phyloP scores from a whole-genome alignment of 1,139 yeast species.

The Yamadazyma mexicana region DNA sequence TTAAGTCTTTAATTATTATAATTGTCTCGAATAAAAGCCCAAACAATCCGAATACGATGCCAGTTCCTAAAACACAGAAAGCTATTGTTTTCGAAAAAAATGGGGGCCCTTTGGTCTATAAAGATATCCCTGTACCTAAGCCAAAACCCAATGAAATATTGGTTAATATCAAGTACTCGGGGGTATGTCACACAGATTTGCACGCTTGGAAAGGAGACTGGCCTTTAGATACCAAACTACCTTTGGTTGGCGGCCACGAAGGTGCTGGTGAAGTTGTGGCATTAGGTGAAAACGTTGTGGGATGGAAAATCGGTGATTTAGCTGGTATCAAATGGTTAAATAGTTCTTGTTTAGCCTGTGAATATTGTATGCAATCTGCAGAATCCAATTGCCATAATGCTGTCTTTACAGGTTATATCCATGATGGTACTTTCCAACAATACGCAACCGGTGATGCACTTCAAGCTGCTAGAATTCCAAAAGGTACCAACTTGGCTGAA shows the following conservation, averaged over 20 bases:
- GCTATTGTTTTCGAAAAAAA: constrained; percentile 39
- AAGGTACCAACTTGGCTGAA: constrained; percentile 68
- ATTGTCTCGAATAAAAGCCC: too few species aligned
- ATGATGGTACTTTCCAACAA: constrained; percentile 80
- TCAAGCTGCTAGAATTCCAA: constrained; percentile 78
- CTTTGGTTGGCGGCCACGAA: constrained; percentile 80
- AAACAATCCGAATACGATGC: too few species aligned
- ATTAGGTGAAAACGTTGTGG: constrained; percentile 62
- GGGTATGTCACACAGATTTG: constrained; percentile 78
- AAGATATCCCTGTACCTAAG: constrained; percentile 64
- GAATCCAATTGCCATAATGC: constrained; percentile 71
- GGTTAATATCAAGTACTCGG: constrained; percentile 69
- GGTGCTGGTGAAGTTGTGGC: constrained; percentile 83
- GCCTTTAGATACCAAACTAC: constrained; percentile 67
- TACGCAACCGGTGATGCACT: constrained; percentile 83
- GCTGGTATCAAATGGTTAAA: constrained; percentile 80
- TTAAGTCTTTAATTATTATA: too few species aligned
- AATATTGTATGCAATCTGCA: constrained; percentile 60
- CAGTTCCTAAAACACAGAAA: constrained; percentile 38
- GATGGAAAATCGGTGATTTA: constrained; percentile 67
- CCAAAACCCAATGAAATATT: constrained; percentile 70
- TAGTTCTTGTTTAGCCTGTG: constrained; percentile 71
- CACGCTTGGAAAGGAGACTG: constrained; percentile 82
- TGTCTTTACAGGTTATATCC: constrained; percentile 74
- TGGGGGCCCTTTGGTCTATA: constrained; percentile 52